Base-by-base conservation (phyloP, 192 early-diverging fungal genomes). In the Paraglomus brasilianum region DNA sequence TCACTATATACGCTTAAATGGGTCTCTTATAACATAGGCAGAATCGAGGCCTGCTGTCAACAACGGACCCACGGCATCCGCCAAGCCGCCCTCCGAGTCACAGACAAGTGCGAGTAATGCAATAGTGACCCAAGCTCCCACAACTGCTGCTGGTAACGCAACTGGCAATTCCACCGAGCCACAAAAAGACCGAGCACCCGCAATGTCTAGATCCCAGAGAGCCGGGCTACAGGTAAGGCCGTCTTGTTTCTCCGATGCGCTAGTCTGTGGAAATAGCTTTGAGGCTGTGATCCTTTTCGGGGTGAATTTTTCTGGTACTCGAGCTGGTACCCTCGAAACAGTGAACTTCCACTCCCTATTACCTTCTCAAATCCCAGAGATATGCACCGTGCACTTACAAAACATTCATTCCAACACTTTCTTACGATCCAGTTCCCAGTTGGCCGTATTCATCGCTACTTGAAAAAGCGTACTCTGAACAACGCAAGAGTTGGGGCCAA, bases 371-470 rank as follows among this genome's bases (percentile, higher is more conserved):
- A 14, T 17, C 48, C 48, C 14, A 14, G 48, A 49, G 19, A 17
- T 49, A 19, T 49, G 14, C 19, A 17, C 15, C 48, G 19, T 2
- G 40, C 41, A 44, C 9, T 13, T 11, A 15, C 22, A 30, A 22
- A 24, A 63, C 47, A 17, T 63, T 19, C 17, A 15, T 44, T 21
- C 2, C 7, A 4, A 15, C 14, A 19, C 22, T 64, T 55, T 22
- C 15, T 67, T 70, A 13, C 14, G 6, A 11, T 47, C 56, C 84
- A 96, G 85, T 96, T 96, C 72, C 94, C 94, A 24, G 94, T 96
- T 13, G 92, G 94, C 36, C 93, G 94, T 81, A 91, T 96, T 72
- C 94, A 96, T 77, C 85, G 94, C 64, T 94, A 95, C 74, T 79
- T 95, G 74, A 95, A 95, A 79, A 83, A 86, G 65, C 81, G 87